Base-by-base conservation (phyloP, 2,329 filamentous ascomycete genomes). In the Colletotrichum sp. region DNA sequence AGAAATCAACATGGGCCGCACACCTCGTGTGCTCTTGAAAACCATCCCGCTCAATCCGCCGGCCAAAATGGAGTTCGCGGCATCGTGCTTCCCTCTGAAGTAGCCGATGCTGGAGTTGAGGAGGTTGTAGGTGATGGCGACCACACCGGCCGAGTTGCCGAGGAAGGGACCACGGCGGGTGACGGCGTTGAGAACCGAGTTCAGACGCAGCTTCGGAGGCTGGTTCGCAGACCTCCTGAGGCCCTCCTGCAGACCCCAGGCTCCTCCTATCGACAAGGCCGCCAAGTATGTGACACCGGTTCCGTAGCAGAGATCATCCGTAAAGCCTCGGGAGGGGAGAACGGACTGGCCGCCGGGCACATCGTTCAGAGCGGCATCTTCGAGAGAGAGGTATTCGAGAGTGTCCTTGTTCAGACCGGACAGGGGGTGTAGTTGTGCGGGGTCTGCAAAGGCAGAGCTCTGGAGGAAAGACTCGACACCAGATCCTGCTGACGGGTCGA, bases 301-400 rank as follows among this genome's bases (percentile, higher is more conserved):
- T 82, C 98, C 97, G 85, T 99, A 99, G 87, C 97, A 99, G 76
- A 99, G 92, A 85, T 99, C 97, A 84, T 99, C 97, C 77, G 96
- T 98, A 93, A 98, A 99, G 84, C 97, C 97, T 84, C 97, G 94
- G 72, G 96, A 98, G 58, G 98, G 97, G 71, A 99, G 91, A 71
- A 96, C 94, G 58, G 96, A 98, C 84, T 95, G 94, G 75, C 93
- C 91, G 82, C 96, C 96, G 65, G 96, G 96, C 24, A 98, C 91
- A 82, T 98, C 93, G 77, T 95, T 96, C 74, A 98, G 92, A 32
- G 93, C 92, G 66, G 95, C 95, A 84, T 99, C 98, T 87, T 99
- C 97, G 82, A 99, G 93, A 30, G 94, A 93, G 79, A 99, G 91
- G 86, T 99, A 99, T 85, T 99, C 97, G 81, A 99, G 93, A 1